These are phyloP conservation scores for Caryopteris hybrid DNA, from an alignment of 305 asterid species.

Conservation along the genomic window DNA sequence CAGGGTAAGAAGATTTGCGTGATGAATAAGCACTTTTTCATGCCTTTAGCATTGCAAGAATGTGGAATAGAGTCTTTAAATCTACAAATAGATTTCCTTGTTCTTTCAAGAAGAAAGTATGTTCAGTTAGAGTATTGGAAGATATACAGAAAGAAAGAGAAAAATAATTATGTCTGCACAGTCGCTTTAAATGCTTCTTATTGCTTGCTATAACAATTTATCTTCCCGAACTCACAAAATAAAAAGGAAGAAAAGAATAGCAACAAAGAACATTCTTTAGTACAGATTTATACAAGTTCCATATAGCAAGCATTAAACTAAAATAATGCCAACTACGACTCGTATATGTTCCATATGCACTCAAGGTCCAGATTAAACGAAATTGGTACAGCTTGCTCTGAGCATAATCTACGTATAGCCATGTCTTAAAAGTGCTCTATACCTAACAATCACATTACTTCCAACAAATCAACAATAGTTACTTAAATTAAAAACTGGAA, in stretches of 20 bases:
- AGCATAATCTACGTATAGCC: background rate
- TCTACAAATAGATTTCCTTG: background rate
- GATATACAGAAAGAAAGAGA: background rate
- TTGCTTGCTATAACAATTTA: background rate
- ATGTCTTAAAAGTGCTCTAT: background rate
- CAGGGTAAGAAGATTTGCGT: background rate
- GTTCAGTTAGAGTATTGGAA: background rate
- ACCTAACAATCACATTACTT: constrained; percentile 14
- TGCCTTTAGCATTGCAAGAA: background rate
- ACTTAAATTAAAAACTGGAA: constrained; percentile 1
- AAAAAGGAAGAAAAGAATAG: background rate
- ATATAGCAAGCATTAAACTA: background rate
- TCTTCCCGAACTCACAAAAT: background rate
- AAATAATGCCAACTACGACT: background rate
- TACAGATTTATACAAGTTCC: background rate
- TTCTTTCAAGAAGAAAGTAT: background rate
- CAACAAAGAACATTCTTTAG: background rate
- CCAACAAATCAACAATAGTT: background rate
- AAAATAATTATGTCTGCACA: background rate
- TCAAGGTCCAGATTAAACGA: background rate
- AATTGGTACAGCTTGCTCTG: background rate
- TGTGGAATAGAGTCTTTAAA: background rate
- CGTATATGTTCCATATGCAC: background rate
- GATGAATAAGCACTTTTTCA: background rate
- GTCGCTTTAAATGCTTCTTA: too few relatives aligned